Base-by-base conservation (phyloP, 345 rosid species). In the Dipteronia dyeriana region DNA sequence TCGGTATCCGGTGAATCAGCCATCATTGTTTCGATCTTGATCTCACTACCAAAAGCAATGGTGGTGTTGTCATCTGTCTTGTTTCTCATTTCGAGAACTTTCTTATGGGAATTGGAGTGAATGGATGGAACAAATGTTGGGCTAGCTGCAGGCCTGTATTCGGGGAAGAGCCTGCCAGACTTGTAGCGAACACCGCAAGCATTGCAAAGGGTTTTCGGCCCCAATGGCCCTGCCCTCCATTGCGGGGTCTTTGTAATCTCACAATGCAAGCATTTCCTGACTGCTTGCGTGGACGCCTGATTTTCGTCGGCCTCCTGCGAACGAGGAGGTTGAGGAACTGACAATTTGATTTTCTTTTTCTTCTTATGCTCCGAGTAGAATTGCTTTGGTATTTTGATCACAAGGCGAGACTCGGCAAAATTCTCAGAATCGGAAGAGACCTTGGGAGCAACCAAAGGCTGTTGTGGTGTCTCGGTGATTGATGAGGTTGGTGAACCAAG, bases 171-270 rank as follows among this genome's bases (percentile, higher is more conserved):
- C 85, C 99, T 79, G 34, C 99, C 99, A 0, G 97, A 97, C 79
- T 97, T 97, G 84, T 86, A 87, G 26, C 98, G 95, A 22, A 97
- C 98, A 0, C 99, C 99, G 0, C 99, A 97, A 4, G 99, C 99
- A 38, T 96, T 96, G 87, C 99, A 92, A 34, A 96, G 97, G 9
- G 99, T 94, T 84, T 96, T 96, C 5, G 97, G 98, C 0, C 99
- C 99, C 97, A 91, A 83, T 34, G 99, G 99, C 1, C 99, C 99
- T 5, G 97, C 95, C 79, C 99, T 87, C 99, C 99, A 97, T 77
- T 97, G 99, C 0, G 99, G 99, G 0, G 99, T 97, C 88, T 91
- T 92, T 1, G 98, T 97, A 43, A 94, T 90, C 84, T 94, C 97
- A 26, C 98, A 97, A 38, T 97, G 99, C 93, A 94, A 70, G 65